These are phyloP conservation scores for Corylus americana DNA, from an alignment of 306 rosid genomes.

Conservation along the genomic window DNA sequence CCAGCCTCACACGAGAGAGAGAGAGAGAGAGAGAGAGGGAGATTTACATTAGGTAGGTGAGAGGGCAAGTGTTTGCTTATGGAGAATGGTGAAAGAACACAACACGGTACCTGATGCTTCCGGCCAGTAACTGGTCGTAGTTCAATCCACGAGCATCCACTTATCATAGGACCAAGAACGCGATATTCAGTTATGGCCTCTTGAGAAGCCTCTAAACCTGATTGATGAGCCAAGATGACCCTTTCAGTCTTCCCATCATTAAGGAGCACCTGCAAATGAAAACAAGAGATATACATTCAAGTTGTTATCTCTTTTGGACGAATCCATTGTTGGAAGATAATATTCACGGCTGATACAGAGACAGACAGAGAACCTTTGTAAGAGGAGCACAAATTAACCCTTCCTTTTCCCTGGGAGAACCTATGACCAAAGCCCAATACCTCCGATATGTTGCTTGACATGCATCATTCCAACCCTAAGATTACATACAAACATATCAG, in stretches of 20 bases:
- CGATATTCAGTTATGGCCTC: conserved; percentile 88
- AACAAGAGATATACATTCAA: conserved; percentile 16
- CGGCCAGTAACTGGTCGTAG: conserved; percentile 74
- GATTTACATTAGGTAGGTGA: background rate
- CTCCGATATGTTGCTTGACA: conserved; percentile 73
- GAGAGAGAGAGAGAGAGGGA: background rate
- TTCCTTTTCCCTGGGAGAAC: conserved; percentile 80
- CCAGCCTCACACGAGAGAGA: background rate
- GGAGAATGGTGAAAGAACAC: conserved; percentile 5
- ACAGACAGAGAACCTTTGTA: conserved; percentile 63
- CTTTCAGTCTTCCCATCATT: conserved; percentile 95
- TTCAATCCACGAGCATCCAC: conserved; percentile 97
- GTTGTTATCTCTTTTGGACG: background rate
- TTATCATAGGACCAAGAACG: conserved; percentile 87
- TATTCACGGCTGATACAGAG: conserved; percentile 10
- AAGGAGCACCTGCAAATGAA: conserved; percentile 68
- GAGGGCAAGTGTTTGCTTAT: background rate
- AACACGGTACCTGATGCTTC: conserved; percentile 80
- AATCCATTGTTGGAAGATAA: conserved; percentile 14
- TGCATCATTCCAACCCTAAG: conserved; percentile 82
- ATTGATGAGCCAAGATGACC: conserved; percentile 69
- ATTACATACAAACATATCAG: conserved; percentile 7
- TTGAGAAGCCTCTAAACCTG: conserved; percentile 79
- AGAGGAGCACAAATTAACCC: conserved; percentile 84
- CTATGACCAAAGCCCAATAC: conserved; percentile 93